A percentile compares a stretch with the other conserved stretches of the same genome.
phyloP scores from a whole-genome alignment of 306 rosid genomes.

The Dalbergia cochinchinensis region DNA sequence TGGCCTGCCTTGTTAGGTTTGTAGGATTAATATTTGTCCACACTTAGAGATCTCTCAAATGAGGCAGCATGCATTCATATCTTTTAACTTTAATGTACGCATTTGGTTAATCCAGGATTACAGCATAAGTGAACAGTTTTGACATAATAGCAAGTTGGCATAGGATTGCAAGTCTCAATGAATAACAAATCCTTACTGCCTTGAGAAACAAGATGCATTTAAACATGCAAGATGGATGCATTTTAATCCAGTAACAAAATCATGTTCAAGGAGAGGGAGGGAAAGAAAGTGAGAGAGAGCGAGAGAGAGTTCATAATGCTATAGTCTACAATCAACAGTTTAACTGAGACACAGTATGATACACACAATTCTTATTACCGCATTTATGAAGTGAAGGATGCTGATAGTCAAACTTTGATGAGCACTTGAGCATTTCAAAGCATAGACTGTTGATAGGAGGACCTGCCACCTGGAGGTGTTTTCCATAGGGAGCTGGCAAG shows the following conservation, averaged over 20 bases:
- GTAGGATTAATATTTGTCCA: neutral
- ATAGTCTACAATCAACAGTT: neutral
- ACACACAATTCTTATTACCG: constrained; percentile 52
- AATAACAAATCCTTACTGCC: neutral
- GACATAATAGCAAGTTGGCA: constrained; percentile 21
- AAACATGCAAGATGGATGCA: constrained; percentile 19
- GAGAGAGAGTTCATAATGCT: constrained; percentile 6
- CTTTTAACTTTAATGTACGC: constrained; percentile 18
- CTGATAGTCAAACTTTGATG: constrained; percentile 44
- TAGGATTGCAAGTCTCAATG: constrained; percentile 26
- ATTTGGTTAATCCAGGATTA: constrained; percentile 19
- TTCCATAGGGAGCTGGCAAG: constrained; percentile 60
- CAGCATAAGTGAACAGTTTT: constrained; percentile 15
- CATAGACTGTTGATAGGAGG: constrained; percentile 57
- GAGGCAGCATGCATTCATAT: constrained; percentile 20
- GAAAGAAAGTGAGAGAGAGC: no score
- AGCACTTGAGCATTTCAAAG: constrained; percentile 44
- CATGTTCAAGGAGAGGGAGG: neutral
- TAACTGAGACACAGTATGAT: constrained; percentile 16
- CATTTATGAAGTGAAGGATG: constrained; percentile 38
- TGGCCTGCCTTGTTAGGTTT: neutral
- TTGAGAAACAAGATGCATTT: constrained; percentile 24
- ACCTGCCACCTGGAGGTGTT: constrained; percentile 79
- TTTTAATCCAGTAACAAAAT: neutral
- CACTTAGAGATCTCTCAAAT: constrained; percentile 20